Evolutionary conservation across 208 protist genomes (phyloP), one percentile per base, ranked within the genome.

Genomic region (Crithidia mellificae): DNA sequence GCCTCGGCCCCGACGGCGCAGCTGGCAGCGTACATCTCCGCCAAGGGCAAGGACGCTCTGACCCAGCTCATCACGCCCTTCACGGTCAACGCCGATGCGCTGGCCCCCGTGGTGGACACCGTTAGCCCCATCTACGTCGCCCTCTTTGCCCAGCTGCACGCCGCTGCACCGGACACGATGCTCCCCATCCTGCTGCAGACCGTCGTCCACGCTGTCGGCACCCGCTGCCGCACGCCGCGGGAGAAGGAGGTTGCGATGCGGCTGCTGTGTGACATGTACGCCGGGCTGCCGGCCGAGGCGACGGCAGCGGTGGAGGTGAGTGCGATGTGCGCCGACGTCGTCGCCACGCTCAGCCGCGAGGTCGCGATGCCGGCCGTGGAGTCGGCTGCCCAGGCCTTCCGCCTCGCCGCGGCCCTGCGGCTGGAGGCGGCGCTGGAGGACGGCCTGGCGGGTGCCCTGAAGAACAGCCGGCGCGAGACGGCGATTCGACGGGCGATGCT

Each of bases 181-280:
- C 58, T 81, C 17, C 27, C 59, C 25, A 61, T 69, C 17, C 80
- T 92, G 57, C 52, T 82, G 25, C 54, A 89, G 51, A 80, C 84
- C 0, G 64, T 72, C 22, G 77, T 79, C 20, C 59, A 70, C 22
- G 68, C 83, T 50, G 76, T 96, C 24, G 56, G 75, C 49, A 83
- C 68, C 9, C 78, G 85, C 59, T 94, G 91, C 72, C 84, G 88
- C 57, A 77, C 81, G 11, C 68, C 80, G 44, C 70, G 68, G 51
- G 91, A 96, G 66, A 96, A 94, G 72, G 78, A 75, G 25, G 74
- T 80, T 29, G 80, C 88, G 27, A 80, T 92, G 76, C 74, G 56
- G 19, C 47, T 95, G 22, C 70, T 85, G 61, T 64, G 63, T 29
- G 80, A 81, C 50, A 80, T 92, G 63, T 44, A 85, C 22, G 64